phyloP scores from a whole-genome alignment of 169 alveolate genomes.

The Cardiosporidium cionae region DNA sequence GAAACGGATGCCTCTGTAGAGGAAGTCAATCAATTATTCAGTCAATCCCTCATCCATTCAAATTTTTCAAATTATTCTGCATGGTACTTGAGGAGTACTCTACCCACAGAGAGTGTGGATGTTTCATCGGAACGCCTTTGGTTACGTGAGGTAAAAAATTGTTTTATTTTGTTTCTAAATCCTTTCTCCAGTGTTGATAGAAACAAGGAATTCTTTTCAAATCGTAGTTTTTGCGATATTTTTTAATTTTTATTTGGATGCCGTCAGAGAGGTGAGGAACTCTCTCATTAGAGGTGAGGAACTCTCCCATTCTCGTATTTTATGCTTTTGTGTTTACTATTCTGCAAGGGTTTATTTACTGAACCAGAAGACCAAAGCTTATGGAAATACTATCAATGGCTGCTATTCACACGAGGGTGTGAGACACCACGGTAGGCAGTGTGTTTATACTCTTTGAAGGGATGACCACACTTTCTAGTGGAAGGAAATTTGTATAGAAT shows the following conservation, averaged over 20 bases:
- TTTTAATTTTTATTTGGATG: too few species aligned
- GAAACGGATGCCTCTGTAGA: neutral
- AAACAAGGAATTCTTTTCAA: too few species aligned
- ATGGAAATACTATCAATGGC: slow-evolving; percentile 36
- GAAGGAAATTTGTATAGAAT: too few species aligned
- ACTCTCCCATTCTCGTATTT: too few species aligned
- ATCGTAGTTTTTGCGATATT: too few species aligned
- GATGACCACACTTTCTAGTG: too few species aligned
- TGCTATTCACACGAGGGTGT: neutral
- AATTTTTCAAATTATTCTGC: slow-evolving; percentile 43
- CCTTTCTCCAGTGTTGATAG: too few species aligned
- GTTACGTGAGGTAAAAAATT: too few species aligned
- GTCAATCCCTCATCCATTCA: slow-evolving; percentile 7
- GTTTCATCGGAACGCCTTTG: neutral
- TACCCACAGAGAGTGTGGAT: neutral
- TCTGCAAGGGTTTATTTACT: slow-evolving; percentile 9
- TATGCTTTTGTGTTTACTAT: neutral
- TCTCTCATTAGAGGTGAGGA: too few species aligned
- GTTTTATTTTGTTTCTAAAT: too few species aligned
- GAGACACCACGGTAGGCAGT: neutral
- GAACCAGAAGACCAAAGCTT: slow-evolving; percentile 43
- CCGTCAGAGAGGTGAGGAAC: too few species aligned
- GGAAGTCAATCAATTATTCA: neutral
- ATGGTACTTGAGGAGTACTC: slow-evolving; percentile 31
- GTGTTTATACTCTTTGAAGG: neutral